Conservation (phyloP, 306 rosid genomes). For the Quercus dentata region DNA sequence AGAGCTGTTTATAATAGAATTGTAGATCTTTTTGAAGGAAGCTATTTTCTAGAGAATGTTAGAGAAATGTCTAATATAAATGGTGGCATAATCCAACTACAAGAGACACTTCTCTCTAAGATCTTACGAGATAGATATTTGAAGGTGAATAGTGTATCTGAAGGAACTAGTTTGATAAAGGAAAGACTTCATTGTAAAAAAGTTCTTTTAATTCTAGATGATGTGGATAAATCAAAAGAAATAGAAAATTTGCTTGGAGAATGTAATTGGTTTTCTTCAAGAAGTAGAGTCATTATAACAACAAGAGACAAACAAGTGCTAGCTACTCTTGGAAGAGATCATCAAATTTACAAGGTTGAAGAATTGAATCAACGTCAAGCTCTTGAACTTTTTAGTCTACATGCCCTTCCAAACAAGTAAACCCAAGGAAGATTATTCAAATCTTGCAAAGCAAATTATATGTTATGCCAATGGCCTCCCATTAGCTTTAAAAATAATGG, state of each 20-base stretch:
- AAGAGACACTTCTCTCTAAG: conserved; percentile 7
- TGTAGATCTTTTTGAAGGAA: no score
- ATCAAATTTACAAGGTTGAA: neutral
- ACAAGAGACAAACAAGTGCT: neutral
- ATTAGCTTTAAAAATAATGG: no score
- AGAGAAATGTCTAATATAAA: neutral
- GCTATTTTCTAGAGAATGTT: no score
- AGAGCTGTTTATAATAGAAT: no score
- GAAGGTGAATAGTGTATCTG: neutral
- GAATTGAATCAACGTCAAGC: neutral
- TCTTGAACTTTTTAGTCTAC: no score
- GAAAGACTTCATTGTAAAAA: conserved; percentile 1
- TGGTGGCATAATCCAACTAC: conserved; percentile 7
- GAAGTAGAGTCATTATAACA: conserved; percentile 20
- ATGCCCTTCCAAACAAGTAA: neutral
- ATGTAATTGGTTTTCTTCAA: conserved; percentile 11
- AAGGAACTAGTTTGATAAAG: conserved; percentile 8
- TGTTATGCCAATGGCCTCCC: neutral
- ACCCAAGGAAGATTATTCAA: neutral
- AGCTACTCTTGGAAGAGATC: neutral
- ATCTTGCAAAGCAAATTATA: neutral
- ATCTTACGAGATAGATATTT: conserved; percentile 4
- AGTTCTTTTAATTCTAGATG: conserved; percentile 19
- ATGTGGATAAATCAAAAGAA: conserved; percentile 1
- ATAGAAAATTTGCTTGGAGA: conserved; percentile 10